phyloP scores from a whole-genome alignment of 2,329 filamentous ascomycete species.

The Aspergillus spinulosporus region DNA sequence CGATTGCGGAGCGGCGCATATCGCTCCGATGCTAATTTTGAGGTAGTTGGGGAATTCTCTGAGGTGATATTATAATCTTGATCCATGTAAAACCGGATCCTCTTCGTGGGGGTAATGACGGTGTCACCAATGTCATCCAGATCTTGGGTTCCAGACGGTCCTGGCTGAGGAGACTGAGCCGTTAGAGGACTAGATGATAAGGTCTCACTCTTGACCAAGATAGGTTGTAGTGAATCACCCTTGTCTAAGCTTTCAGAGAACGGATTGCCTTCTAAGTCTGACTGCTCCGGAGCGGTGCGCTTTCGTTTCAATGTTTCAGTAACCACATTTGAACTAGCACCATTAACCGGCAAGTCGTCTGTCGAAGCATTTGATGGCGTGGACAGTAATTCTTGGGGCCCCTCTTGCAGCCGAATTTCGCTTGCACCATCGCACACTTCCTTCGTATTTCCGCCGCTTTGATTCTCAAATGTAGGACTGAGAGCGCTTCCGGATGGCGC shows the following conservation, averaged over 20 bases:
- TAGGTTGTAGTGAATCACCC: constrained; percentile 19
- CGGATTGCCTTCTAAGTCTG: neutral
- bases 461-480: neutral
- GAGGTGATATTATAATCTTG: neutral
- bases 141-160: constrained; percentile 60
- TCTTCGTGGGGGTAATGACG: constrained; percentile 46
- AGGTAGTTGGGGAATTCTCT: neutral
- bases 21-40: neutral
- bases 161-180: constrained; percentile 12
- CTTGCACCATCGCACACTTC: neutral
- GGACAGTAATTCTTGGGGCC: constrained; percentile 16
- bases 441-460: neutral
- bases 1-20: neutral
- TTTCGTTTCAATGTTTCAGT: constrained; percentile 27
- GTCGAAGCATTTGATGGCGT: constrained; percentile 20
- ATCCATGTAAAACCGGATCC: constrained; percentile 12
- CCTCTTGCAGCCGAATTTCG: neutral
- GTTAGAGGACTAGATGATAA: constrained; percentile 36
- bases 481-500: neutral
- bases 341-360: constrained; percentile 5
- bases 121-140: constrained; percentile 53
- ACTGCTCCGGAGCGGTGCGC: constrained; percentile 6
- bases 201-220: constrained; percentile 39
- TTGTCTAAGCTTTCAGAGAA: constrained; percentile 1
- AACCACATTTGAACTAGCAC: neutral